Evolutionary conservation across 2,329 filamentous ascomycete genomes (phyloP).

Genomic region (Raffaelea arxii): DNA sequence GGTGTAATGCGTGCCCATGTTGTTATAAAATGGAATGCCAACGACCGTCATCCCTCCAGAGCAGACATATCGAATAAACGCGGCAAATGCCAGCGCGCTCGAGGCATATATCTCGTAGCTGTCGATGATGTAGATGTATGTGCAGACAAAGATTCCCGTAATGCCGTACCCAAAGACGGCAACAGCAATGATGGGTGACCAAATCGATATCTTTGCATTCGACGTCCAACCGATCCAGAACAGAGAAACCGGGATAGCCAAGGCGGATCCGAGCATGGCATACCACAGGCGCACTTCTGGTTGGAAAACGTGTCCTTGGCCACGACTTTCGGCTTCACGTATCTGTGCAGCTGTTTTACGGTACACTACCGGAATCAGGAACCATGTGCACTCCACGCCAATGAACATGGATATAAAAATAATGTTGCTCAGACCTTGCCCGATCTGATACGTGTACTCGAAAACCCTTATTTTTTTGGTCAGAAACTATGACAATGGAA

Average conservation of each 20-base stretch:
- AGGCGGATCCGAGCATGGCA: slow-evolving; percentile 28
- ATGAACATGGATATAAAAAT: slow-evolving; percentile 15
- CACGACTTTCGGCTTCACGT: not conserved
- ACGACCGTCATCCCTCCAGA: not conserved
- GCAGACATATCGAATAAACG: not conserved
- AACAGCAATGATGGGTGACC: slow-evolving; percentile 16
- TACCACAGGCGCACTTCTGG: slow-evolving; percentile 46
- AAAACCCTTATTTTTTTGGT: too few species aligned
- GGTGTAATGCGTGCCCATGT: not conserved
- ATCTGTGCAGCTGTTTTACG: not conserved
- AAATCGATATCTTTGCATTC: not conserved
- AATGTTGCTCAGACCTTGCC: slow-evolving; percentile 5
- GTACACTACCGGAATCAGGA: not conserved
- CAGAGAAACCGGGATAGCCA: not conserved
- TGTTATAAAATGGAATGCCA: slow-evolving; percentile 1
- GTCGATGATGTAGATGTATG: not conserved
- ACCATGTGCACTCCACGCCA: slow-evolving; percentile 24
- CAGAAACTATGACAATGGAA: too few species aligned
- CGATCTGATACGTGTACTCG: slow-evolving; percentile 30
- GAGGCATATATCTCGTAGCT: not conserved
- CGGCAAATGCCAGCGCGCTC: not conserved
- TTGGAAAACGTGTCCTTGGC: not conserved
- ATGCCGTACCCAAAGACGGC: not conserved
- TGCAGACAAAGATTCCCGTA: not conserved
- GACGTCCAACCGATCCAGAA: slow-evolving; percentile 2